Base-by-base conservation (phyloP, 495 filamentous ascomycete species). In the Penicillium pulvis region DNA sequence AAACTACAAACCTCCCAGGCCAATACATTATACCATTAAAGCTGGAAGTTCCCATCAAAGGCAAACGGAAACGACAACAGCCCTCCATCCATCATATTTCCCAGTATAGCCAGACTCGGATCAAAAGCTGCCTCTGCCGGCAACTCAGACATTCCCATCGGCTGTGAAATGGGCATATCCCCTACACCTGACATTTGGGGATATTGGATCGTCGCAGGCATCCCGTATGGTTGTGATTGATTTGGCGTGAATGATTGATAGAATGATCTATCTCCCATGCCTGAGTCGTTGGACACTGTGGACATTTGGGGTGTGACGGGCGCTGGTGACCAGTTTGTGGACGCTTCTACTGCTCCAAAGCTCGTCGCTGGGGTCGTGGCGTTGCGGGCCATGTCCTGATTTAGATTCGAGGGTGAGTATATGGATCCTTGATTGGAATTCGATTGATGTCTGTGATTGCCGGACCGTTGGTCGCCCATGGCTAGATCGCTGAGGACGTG, bases 401-500 rank as follows among this genome's bases (percentile, higher is more conserved):
- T 59, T 41, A 51, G 53, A 16, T 12, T 58, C 49, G 61, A 36
- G n/a, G 60, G 50, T 19, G 61, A 44, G 51, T 46, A 60, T 36
- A 55, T 50, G 53, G 39, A 41, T n/a, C 51, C 48, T 36, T 61
- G 47, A 9, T 42, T 39, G 4, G 51, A 26, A 23, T 35, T 53
- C 31, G 52, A 17, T 20, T 53, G 57, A 12, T 36, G 36, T 3
- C 58, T 35, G 3, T 20, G 28, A 17, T 48, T 44, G 11, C 30
- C 35, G n/a, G 48, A 42, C 33, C 10, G 51, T 28, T 67, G 67
- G 6, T 87, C 79, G 14, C 81, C 81, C 57, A 83, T 85, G 28
- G 87, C 87, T 36, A 90, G 81, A 65, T 89, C 87, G 55, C 86
- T 89, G 16, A 91, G 78, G 8, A 91, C 67, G 53, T 89, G 85